Base-by-base conservation (phyloP, 1,284 basidiomycete genomes). In the Fomitopsis schrenkii region DNA sequence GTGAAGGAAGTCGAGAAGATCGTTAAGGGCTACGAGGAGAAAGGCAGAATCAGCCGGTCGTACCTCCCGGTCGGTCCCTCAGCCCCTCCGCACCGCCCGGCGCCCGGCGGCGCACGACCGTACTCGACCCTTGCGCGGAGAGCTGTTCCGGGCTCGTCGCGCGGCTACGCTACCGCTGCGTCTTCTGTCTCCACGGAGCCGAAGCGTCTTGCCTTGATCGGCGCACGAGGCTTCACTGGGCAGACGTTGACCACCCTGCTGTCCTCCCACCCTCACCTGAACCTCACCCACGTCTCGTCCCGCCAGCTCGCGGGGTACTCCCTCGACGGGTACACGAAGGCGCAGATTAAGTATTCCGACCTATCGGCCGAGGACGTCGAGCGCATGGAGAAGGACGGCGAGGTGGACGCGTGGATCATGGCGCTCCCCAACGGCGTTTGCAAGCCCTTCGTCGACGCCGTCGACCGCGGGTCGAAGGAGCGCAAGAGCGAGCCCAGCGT, bases 321-420 rank as follows among this genome's bases (percentile, higher is more conserved):
- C 28, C 79, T 99, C 57, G 81, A 88, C 40, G 91, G 87, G 53
- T 99, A 99, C 79, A 87, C 85, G 66, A 97, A 97, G 77, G 76
- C 84, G 0, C 64, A 83, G 1, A 78, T 99, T 60, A 83, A 76
- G 33, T 97, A 95, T 78, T 86, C 86, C 62, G 94, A 96, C 76
- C 81, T 98, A 17, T 90, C 87, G 0, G 74, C 82, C 2, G 77
- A 82, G 64, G 92, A 96, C 67, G 90, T 97, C 9, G 86, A 93
- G 74, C 80, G 79, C 71, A 93, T 98, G 88, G 95, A 96, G 76
- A 87, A 90, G 76, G 80, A 86, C 60, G 90, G 91, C 28, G 90
- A 91, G 70, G 93, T 98, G 22, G 95, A 98, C 72, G 95, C 94
- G 10, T 98, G 95, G 94, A 86, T 99, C 62, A 97, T 98, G 94